phyloP scores from a whole-genome alignment of 306 rosid species.

The Pyrus betulifolia region DNA sequence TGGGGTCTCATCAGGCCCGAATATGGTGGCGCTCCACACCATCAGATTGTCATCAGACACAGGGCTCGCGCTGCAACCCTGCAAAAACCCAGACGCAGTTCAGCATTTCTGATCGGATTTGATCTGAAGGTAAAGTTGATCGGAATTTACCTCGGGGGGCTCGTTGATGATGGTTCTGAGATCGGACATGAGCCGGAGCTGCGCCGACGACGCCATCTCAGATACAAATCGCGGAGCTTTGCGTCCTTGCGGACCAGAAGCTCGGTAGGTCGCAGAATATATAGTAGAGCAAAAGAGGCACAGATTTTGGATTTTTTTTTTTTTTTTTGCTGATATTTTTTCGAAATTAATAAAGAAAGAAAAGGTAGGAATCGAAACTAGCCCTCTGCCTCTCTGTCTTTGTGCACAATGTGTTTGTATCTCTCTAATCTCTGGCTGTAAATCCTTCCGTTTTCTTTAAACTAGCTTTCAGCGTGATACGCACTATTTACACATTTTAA shows the following conservation, averaged over 20 bases:
- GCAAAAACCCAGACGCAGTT: neutral
- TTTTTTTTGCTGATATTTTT: neutral
- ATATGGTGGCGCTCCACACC: slow-evolving; percentile 28
- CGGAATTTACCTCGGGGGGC: slow-evolving; percentile 9
- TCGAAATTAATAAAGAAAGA: neutral
- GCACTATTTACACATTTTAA: no score
- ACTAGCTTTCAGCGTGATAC: no score
- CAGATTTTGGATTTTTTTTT: neutral
- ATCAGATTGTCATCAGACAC: slow-evolving; percentile 22
- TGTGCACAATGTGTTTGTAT: no score
- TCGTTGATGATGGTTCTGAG: slow-evolving; percentile 20
- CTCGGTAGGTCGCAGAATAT: neutral
- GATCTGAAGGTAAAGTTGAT: neutral
- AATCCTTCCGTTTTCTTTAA: no score
- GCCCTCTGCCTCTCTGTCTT: neutral
- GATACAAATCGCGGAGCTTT: neutral
- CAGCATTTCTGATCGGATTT: neutral
- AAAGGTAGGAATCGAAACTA: neutral
- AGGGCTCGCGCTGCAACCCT: slow-evolving; percentile 31
- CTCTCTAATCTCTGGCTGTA: no score
- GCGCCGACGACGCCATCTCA: slow-evolving; percentile 18
- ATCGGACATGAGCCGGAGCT: slow-evolving; percentile 28
- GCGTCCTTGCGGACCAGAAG: neutral
- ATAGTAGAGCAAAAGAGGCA: neutral
- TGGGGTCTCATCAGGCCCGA: slow-evolving; percentile 25